Percentiles rank a stretch among this genome's conserved stretches.
Evolutionary conservation across 2,329 filamentous ascomycete genomes (phyloP).

Genomic region (Pleomassaria siparia): DNA sequence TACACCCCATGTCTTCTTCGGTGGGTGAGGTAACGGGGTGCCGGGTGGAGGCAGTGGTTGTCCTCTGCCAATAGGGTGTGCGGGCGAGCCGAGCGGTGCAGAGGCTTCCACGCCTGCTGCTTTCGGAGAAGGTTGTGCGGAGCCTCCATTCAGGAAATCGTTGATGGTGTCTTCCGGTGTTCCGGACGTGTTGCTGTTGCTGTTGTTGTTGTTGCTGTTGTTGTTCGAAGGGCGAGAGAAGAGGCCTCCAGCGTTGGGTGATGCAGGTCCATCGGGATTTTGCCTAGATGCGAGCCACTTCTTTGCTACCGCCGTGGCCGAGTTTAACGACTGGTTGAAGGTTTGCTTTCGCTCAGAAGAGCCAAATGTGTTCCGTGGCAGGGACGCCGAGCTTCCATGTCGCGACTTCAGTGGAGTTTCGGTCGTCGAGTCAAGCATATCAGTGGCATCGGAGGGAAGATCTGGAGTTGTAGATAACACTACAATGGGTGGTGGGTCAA

Average conservation of each 20-base stretch:
- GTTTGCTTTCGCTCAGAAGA: constrained; percentile 16
- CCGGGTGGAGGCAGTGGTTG: constrained; percentile 81
- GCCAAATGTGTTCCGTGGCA: constrained; percentile 9
- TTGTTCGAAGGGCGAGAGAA: constrained; percentile 1
- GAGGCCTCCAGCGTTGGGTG: not conserved
- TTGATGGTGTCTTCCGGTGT: not conserved
- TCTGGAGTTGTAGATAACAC: constrained; percentile 4
- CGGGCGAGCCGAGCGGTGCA: constrained; percentile 37
- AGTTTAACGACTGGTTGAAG: constrained; percentile 41
- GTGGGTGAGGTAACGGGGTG: constrained; percentile 72
- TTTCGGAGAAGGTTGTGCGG: not conserved
- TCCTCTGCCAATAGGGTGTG: constrained; percentile 78
- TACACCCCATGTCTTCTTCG: constrained; percentile 53
- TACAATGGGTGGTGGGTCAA: not conserved
- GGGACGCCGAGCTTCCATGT: constrained; percentile 8
- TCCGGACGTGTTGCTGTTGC: not conserved
- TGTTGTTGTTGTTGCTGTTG: not conserved
- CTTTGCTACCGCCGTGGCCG: constrained; percentile 59
- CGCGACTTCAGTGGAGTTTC: constrained; percentile 3
- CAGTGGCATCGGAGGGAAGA: constrained; percentile 2
- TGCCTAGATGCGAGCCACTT: constrained; percentile 59
- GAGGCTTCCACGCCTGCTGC: not conserved
- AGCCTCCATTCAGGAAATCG: not conserved
- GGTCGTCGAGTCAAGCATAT: constrained; percentile 2
- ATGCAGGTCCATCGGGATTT: constrained; percentile 30